Evolutionary conservation across 2,329 filamentous ascomycete species (phyloP), one percentile per base, ranked within the genome.

Genomic region (Aureobasidium musti): DNA sequence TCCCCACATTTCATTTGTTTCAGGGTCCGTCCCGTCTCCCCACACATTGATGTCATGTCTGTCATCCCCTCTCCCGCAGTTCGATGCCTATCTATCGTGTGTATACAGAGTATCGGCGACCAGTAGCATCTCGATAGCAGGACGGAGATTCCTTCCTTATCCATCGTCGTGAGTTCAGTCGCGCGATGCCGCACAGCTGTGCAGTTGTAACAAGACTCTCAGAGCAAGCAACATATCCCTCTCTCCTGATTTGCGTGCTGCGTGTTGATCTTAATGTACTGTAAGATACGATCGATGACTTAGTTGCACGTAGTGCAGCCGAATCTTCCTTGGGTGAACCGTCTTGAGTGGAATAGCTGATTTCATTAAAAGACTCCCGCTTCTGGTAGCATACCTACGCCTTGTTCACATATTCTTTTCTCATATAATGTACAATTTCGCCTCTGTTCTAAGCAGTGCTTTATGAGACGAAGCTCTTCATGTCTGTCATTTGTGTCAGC

Each of bases 391-490:
- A 30, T 19, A 45, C 37, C 39, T 45, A 30, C 28, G 30, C 45
- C 56, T 2, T 33, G 19, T 35, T 28, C 57, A n/a, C 28, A n/a
- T 33, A 21, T 28, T 26, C 41, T n/a, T 39, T 13, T 49, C n/a
- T 39, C 43, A 30, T 6, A 26, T 63, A 49, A 50, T 63, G 30
- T 52, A 63, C 47, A 52, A 26, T 26, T 50, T 37, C 8, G 13
- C 14, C 10, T 37, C 26, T 47, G 30, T 26, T 30, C 19, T 30
- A 1, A 23, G 13, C 7, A 23, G n/a, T 47, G 35, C n/a, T 43
- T 72, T 79, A 82, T 77, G 91, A 89, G 71, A 97, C 83, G 76
- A 98, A 97, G 70, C 81, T 82, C 87, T 94, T 95, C 79, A 97
- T 86, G 76, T 90, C 91, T 85, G 68, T 52, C 57, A 56, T 52